These are phyloP conservation scores for Ustilago curta DNA, from an alignment of 1,284 basidiomycete species.

Conservation along the genomic window DNA sequence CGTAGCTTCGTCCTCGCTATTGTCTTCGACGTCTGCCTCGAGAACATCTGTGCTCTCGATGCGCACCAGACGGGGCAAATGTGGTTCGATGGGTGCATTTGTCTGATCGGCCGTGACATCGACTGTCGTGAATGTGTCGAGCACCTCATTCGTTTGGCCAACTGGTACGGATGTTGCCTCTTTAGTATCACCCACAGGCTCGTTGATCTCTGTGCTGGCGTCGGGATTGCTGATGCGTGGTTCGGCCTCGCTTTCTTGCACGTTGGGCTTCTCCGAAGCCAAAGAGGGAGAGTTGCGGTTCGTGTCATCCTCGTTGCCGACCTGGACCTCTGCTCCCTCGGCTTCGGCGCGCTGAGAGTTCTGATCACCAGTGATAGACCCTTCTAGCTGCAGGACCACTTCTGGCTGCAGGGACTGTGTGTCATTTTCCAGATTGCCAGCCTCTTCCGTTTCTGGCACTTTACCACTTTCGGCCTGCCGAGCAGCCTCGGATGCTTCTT, in stretches of 20 bases:
- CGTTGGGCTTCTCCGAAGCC: not conserved
- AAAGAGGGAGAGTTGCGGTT: not conserved
- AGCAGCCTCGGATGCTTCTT: not conserved
- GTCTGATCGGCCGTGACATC: not conserved
- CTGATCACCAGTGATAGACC: not conserved
- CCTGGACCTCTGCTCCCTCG: not conserved
- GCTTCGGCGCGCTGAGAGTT: not conserved
- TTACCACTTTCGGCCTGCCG: not conserved
- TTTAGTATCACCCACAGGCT: not conserved
- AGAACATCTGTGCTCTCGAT: slow-evolving; percentile 39
- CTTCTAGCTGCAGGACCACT: not conserved
- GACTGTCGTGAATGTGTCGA: not conserved
- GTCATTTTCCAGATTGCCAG: not conserved
- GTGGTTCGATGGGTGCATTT: not conserved
- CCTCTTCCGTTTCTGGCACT: not conserved
- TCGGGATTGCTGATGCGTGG: not conserved
- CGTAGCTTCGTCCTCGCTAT: slow-evolving; percentile 31
- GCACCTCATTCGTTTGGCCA: not conserved
- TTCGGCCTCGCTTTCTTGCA: not conserved
- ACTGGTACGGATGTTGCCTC: not conserved
- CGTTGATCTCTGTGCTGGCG: not conserved
- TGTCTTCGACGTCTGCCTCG: slow-evolving; percentile 47
- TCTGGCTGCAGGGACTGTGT: not conserved
- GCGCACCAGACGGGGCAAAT: slow-evolving; percentile 13
- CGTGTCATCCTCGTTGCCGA: not conserved